Base-by-base conservation (phyloP, 495 filamentous ascomycete species). In the Rostrohypoxylon terebratum region DNA sequence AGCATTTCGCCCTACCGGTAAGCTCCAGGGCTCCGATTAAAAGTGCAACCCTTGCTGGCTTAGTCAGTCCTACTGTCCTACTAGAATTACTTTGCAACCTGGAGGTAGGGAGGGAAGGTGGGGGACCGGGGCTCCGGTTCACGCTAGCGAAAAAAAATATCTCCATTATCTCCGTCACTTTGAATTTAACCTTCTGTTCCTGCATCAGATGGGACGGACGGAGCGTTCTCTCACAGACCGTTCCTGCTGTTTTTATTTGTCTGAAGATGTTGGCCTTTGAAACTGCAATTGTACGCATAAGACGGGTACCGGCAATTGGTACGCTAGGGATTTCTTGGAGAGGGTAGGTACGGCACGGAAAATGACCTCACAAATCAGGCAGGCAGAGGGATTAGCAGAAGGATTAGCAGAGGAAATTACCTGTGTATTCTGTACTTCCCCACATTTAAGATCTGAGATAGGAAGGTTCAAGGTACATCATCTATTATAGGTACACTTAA, bases 381-480 rank as follows among this genome's bases (percentile, higher is more conserved):
- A 59, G 55, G 55, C 55, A 28, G 36, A 59, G 42, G 34, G 55
- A 59, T 59, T 42, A 42, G 23, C 55, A 42, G 11, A 59, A 59
- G 34, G 55, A 59, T 59, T 42, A 42, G 23, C 55, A 42, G 11
- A n/a, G 10, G 55, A 59, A 44, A 59, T 59, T 59, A 59, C 18
- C 25, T 8, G 10, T 25, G 55, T 59, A 40, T n/a, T 33, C 44
- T 25, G 36, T 59, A 42, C 55, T n/a, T 42, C 55, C 55, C 55
- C 55, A 59, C 31, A 21, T 42, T 42, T 59, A 44, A 18, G 55
- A 67, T 53, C 59, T 45, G 45, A 68, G 68, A 69, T 53, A 48
- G 50, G 23, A 42, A 40, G 14, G 33, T 42, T 59, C 66, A 59
- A 11, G 33, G 59, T 21, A 72, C 31, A 34, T 50, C 42, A 21